A percentile compares a stretch with the other conserved stretches of the same genome.
Evolutionary conservation across 2,329 filamentous ascomycete species (phyloP).

Genomic region (Apiospora saccharicola): DNA sequence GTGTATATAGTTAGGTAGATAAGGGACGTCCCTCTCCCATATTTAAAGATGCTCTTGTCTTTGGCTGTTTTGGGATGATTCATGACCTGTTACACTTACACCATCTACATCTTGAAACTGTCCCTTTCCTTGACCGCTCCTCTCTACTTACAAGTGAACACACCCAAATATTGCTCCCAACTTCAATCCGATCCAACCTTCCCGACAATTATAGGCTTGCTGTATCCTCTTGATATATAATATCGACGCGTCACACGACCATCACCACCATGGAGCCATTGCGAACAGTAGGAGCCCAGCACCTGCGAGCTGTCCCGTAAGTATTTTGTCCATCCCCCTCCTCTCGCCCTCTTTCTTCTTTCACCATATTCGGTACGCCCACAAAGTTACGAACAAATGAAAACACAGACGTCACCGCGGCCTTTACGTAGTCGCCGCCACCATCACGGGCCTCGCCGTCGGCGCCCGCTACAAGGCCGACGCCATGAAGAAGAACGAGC

Average conservation of each 20-base stretch:
- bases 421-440: constrained; percentile 44
- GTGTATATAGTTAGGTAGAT: background rate
- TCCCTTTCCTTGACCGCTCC: background rate
- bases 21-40: background rate
- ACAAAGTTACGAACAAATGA: background rate
- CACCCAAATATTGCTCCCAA: background rate
- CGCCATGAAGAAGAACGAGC: constrained; percentile 51
- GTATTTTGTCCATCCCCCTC: background rate
- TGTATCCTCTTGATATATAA: background rate
- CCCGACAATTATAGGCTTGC: background rate
- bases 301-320: background rate
- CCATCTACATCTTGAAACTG: background rate
- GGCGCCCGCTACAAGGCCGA: constrained; percentile 46
- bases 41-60: background rate
- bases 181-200: background rate
- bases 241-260: background rate
- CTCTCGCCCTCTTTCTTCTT: background rate
- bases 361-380: background rate
- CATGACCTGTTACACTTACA: background rate
- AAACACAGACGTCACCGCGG: constrained; percentile 47
- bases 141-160: background rate
- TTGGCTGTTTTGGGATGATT: background rate
- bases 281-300: background rate
- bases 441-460: constrained; percentile 40
- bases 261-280: background rate